Percentiles rank a stretch among this genome's conserved stretches.
These are phyloP conservation scores for Fusarium sp. DNA, from an alignment of 2,329 filamentous ascomycete genomes.

Conservation along the genomic window DNA sequence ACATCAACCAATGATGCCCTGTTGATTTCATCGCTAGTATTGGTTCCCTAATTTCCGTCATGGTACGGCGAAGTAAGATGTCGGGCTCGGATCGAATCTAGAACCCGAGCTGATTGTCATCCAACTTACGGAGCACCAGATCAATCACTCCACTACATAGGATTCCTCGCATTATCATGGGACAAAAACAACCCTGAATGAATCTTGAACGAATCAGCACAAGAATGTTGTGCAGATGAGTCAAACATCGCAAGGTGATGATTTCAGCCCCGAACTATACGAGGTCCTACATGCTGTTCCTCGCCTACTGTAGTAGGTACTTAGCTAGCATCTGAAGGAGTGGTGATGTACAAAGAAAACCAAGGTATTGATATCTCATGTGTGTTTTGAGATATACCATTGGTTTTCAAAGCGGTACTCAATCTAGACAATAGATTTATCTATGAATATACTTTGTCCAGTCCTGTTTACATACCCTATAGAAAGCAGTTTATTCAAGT, in stretches of 20 bases:
- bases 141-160: neutral
- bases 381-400: neutral
- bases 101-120: conserved; percentile 29
- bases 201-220: neutral
- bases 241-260: neutral
- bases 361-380: neutral
- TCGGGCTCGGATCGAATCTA: conserved; percentile 33
- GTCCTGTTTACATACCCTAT: neutral
- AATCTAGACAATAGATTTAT: neutral
- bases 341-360: neutral
- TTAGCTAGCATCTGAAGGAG: neutral
- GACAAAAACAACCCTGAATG: neutral
- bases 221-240: neutral
- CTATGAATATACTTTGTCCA: neutral
- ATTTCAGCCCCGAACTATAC: neutral
- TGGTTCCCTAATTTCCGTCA: conserved; percentile 14
- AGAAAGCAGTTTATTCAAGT: neutral
- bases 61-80: conserved; percentile 10
- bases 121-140: neutral
- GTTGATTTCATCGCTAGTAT: conserved; percentile 10
- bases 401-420: neutral
- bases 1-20: conserved; percentile 23
- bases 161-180: neutral
- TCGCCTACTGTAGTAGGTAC: neutral
- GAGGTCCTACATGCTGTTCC: neutral